These are phyloP conservation scores for Rossbeevera mucosa DNA, from an alignment of 768 basidiomycete genomes.

Conservation along the genomic window DNA sequence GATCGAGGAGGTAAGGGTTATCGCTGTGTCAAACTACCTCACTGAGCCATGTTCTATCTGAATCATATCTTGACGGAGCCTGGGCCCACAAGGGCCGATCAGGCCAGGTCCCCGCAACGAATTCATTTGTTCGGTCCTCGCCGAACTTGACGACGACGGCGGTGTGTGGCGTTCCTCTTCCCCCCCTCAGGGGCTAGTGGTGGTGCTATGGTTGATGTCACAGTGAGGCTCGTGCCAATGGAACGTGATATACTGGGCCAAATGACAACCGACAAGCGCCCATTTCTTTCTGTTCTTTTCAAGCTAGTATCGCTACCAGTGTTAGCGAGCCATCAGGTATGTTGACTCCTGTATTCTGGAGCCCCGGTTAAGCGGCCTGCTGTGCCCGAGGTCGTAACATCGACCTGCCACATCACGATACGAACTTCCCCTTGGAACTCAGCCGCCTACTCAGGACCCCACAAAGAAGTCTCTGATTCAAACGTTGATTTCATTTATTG, in stretches of 20 bases:
- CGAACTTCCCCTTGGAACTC: neutral
- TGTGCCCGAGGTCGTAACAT: neutral
- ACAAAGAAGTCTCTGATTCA: neutral
- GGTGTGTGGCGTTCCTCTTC: neutral
- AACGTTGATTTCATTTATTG: neutral
- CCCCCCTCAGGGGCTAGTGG: no score
- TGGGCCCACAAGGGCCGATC: neutral
- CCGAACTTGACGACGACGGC: neutral
- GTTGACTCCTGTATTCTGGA: neutral
- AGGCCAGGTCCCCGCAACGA: neutral
- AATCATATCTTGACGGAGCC: neutral
- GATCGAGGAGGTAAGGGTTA: constrained; percentile 5
- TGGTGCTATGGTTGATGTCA: neutral
- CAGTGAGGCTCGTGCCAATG: neutral
- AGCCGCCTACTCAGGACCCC: neutral
- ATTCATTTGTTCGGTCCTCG: neutral
- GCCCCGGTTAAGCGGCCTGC: neutral
- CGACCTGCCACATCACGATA: neutral
- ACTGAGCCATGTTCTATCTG: neutral
- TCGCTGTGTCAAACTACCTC: neutral
- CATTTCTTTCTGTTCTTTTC: neutral
- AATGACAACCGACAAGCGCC: neutral
- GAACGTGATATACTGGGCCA: neutral
- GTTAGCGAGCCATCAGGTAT: neutral
- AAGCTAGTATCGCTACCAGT: neutral